Base-by-base conservation (phyloP, 345 rosid species). In the Rhizophora apiculata region DNA sequence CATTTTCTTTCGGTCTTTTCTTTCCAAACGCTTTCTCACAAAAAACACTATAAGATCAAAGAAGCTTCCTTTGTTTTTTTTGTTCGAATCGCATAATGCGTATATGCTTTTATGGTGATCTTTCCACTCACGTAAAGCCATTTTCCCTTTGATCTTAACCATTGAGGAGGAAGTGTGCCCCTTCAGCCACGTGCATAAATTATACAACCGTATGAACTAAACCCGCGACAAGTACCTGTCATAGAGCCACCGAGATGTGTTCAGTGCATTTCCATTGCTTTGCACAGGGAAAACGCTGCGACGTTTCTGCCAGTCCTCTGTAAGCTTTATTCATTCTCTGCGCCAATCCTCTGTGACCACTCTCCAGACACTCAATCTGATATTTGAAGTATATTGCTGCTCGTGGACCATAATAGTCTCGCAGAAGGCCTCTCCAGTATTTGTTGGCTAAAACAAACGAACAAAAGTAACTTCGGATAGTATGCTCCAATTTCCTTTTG, bases 371-470 rank as follows among this genome's bases (percentile, higher is more conserved):
- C 65, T 75, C 70, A 13, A 72, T 73, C 48, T 85, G 69, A 68
- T 67, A 74, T 60, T 78, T 82, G 83, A 86, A 88, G 64, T 88
- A 86, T 60, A 86, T 76, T 20, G 88, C 89, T 43, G 91, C 91
- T 75, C 94, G 84, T 18, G 89, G 89, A 7, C 88, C 84, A 31
- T 88, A 86, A 76, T 88, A 86, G 74, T 86, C 89, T 72, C 63
- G 68, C 22, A 88, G 63, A 53, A 88, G 86, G 6, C 94, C 91
- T 34, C 89, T 86, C 91, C 91, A 86, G 72, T 88, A 88, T 67
- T 88, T 88, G 84, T 88, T 88, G 51, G 86, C 91, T 86, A 18
- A 61, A 51, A 48, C n/a, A 60, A 71, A 32, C 37, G 48, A 39
- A 65, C 61, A 58, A 34, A 29, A 6, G 5, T 5, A 24, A 21